Evolutionary conservation across 345 rosid species (phyloP).

Genomic region (Euclidium syriacum): DNA sequence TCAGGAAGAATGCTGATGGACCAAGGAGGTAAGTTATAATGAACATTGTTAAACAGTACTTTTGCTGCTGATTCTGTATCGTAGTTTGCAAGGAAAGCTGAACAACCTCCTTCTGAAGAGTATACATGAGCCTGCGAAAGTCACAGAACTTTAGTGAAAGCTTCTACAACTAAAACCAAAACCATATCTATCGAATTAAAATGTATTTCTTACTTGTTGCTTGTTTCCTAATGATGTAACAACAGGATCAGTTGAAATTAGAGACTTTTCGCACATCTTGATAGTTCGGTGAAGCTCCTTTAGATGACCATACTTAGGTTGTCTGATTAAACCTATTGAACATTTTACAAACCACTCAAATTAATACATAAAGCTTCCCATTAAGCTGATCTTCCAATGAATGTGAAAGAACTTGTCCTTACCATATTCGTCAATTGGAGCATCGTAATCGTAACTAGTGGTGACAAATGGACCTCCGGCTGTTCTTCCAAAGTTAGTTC

Average conservation of each 20-base stretch:
- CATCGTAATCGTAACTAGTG: slow-evolving; percentile 97
- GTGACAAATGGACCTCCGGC: slow-evolving; percentile 99
- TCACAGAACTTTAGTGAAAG: slow-evolving; percentile 14
- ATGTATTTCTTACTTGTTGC: slow-evolving; percentile 61
- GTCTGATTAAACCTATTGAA: slow-evolving; percentile 74
- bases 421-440: slow-evolving; percentile 98
- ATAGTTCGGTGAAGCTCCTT: slow-evolving; percentile 94
- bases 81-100: slow-evolving; percentile 93
- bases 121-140: slow-evolving; percentile 70
- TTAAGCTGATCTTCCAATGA: background rate
- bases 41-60: slow-evolving; percentile 91
- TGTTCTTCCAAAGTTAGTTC: slow-evolving; percentile 95
- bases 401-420: slow-evolving; percentile 6
- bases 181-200: background rate
- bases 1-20: slow-evolving; percentile 98
- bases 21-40: slow-evolving; percentile 98
- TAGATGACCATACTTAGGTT: slow-evolving; percentile 94
- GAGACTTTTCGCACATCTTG: slow-evolving; percentile 88
- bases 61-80: slow-evolving; percentile 77
- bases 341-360: background rate
- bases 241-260: slow-evolving; percentile 79
- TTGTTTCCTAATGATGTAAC: slow-evolving; percentile 73
- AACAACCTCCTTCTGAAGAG: slow-evolving; percentile 76
- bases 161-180: slow-evolving; percentile 1
- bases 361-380: slow-evolving; percentile 17